Conservation (phyloP, 768 basidiomycete genomes). For the Ephemerocybe angulata region DNA sequence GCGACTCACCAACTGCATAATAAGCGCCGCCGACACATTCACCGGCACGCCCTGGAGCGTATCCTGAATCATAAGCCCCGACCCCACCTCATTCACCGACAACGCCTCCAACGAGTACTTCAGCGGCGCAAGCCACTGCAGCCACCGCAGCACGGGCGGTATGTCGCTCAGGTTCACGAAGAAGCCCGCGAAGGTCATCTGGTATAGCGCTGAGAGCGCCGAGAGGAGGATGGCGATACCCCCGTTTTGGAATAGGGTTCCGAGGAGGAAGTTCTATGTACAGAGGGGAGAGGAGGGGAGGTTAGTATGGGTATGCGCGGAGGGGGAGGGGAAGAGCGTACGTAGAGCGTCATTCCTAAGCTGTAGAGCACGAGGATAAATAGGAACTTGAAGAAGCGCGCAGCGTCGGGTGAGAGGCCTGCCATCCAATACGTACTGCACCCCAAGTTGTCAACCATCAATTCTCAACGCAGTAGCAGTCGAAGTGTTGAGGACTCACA, state of each 20-base stretch:
- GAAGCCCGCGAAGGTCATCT: slow-evolving; percentile 90
- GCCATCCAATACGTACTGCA: slow-evolving; percentile 92
- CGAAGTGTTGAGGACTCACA: slow-evolving; percentile 45
- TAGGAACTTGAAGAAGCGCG: slow-evolving; percentile 92
- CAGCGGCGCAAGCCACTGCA: slow-evolving; percentile 86
- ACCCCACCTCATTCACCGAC: slow-evolving; percentile 87
- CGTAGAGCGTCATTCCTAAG: slow-evolving; percentile 82
- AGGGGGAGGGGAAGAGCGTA: slow-evolving; percentile 33
- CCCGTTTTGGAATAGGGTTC: slow-evolving; percentile 76
- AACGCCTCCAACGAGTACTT: slow-evolving; percentile 85
- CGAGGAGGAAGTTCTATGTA: slow-evolving; percentile 83
- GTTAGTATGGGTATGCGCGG: neutral
- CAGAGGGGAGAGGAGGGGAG: neutral
- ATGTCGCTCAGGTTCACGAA: slow-evolving; percentile 85
- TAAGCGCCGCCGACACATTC: slow-evolving; percentile 71
- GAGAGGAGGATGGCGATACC: slow-evolving; percentile 90
- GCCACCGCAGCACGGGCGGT: slow-evolving; percentile 89
- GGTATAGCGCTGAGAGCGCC: slow-evolving; percentile 68
- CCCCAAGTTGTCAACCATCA: neutral
- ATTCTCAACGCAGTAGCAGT: no score
- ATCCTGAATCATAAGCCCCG: slow-evolving; percentile 82
- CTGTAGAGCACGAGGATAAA: slow-evolving; percentile 85
- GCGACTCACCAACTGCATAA: slow-evolving; percentile 73
- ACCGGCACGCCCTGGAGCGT: slow-evolving; percentile 78
- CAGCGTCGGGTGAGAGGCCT: slow-evolving; percentile 72